Base-by-base conservation (phyloP, 352 stramenopile genomes). In the Pseudoperonospora humuli region DNA sequence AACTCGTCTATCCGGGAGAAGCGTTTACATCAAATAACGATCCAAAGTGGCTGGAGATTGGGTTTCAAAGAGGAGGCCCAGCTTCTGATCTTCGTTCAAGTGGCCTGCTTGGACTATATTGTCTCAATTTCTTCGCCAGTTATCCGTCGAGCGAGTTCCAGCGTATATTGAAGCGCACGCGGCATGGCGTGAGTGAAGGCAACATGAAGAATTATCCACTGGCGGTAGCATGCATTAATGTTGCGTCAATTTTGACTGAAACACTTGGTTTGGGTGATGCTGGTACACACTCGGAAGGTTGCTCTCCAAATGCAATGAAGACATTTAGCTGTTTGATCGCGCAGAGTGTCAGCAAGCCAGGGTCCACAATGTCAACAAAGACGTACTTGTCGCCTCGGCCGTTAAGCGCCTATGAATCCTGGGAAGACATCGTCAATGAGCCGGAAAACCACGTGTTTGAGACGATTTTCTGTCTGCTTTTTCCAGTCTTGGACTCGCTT, bases 131-230 rank as follows among this genome's bases (percentile, higher is more conserved):
- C 45, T 93, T 91, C 50, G 72, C 84, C 25, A 79, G 59, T 15
- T 70, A 79, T 28, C 70, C 78, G 20, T 75, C 69, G 9, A 57
- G 54, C 25, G 64, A 87, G 25, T 86, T 86, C 32, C 55, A 75
- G 47, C 67, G 74, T 13, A 91, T 89, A 34, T 61, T 89, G 18
- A 66, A 74, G 15, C 72, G 81, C 27, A 90, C 76, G 5, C 70
- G 78, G 8, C 76, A 87, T 61, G 79, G 78, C 45, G 78, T 91
- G 43, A 91, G 81, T 50, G 68, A 83, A 61, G 81, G 78, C 27
- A 86, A 93, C 63, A 84, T 93, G 73, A 89, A 89, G 46, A 91
- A 88, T 61, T 93, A 93, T 35, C 81, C 81, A 15, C 57, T 93
- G n/a, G 78, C 78, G 17, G 87, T 93, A 38, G 81, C 72, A 9